A percentile compares a stretch with the other conserved stretches of the same genome.
Conservation (phyloP, 2,329 filamentous ascomycete species). For the Fusarium metavorans region DNA sequence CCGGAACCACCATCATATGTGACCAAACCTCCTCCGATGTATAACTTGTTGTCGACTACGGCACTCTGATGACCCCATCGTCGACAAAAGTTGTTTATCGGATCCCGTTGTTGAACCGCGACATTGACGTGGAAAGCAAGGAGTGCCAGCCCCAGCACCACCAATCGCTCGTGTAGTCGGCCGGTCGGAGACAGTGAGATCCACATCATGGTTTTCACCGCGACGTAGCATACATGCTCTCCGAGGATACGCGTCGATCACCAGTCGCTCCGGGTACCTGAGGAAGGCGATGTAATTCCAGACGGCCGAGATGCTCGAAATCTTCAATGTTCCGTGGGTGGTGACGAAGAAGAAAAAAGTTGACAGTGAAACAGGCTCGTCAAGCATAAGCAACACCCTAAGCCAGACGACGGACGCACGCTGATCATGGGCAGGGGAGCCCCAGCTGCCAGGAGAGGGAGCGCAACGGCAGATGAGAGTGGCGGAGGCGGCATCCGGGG, state of each 20-base stretch:
- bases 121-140: conserved; percentile 34
- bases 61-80: conserved; percentile 71
- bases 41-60: conserved; percentile 69
- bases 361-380: background rate
- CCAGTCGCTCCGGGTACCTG: conserved; percentile 5
- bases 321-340: conserved; percentile 7
- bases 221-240: conserved; percentile 40
- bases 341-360: conserved; percentile 16
- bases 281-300: conserved; percentile 10
- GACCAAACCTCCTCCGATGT: conserved; percentile 71
- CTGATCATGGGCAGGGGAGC: conserved; percentile 30
- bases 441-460: conserved; percentile 13
- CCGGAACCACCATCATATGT: conserved; percentile 64
- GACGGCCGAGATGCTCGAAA: conserved; percentile 7
- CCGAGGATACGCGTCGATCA: conserved; percentile 21
- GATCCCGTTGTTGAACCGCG: conserved; percentile 58
- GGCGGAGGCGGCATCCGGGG: conserved; percentile 44
- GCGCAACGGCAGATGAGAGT: conserved; percentile 42
- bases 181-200: conserved; percentile 33
- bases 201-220: conserved; percentile 41
- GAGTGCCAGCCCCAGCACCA: conserved; percentile 37
- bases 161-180: conserved; percentile 30
- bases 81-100: conserved; percentile 65
- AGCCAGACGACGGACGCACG: conserved; percentile 8
- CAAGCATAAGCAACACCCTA: conserved; percentile 7